phyloP scores from a whole-genome alignment of 2,329 filamentous ascomycete genomes.

The Harringtonia lauricola region DNA sequence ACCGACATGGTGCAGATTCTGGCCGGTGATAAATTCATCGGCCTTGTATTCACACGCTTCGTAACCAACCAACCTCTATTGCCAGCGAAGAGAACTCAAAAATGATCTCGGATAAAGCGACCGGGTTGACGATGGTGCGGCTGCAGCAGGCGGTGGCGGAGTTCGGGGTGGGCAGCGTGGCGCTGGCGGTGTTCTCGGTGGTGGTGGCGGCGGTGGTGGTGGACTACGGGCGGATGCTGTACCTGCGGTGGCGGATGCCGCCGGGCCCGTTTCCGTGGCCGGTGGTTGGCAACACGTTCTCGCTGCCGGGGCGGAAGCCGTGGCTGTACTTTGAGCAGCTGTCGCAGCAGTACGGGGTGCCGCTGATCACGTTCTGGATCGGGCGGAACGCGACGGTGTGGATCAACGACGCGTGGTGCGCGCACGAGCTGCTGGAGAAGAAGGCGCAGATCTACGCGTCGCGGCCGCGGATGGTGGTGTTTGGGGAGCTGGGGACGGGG shows the following conservation, averaged over 20 bases:
- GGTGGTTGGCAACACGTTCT: conserved; percentile 44
- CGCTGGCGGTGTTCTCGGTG: conserved; percentile 14
- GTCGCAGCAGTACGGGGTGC: conserved; percentile 34
- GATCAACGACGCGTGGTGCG: conserved; percentile 37
- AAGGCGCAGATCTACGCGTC: conserved; percentile 38
- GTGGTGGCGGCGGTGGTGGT: conserved; percentile 17
- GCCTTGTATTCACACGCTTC: not conserved
- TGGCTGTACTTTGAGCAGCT: conserved; percentile 47
- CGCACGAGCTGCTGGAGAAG: conserved; percentile 44
- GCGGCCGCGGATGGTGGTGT: conserved; percentile 37
- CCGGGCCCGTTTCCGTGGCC: conserved; percentile 43
- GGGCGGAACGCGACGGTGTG: conserved; percentile 35
- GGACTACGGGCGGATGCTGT: conserved; percentile 39
- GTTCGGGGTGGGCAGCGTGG: conserved; percentile 9
- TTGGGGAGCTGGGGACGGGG: conserved; percentile 31
- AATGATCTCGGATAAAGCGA: conserved; percentile 16
- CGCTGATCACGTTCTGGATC: conserved; percentile 46
- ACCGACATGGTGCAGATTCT: no score
- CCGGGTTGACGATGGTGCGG: conserved; percentile 12
- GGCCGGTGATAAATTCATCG: not conserved
- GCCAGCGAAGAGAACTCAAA: no score
- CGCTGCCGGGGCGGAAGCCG: conserved; percentile 40
- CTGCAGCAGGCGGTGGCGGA: conserved; percentile 15
- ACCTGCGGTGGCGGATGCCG: conserved; percentile 37
- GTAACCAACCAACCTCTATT: no score